A percentile compares a stretch with the other conserved stretches of the same genome.
Conservation (phyloP, 2,329 filamentous ascomycete genomes). For the Cylindrodendrum hubeiense region DNA sequence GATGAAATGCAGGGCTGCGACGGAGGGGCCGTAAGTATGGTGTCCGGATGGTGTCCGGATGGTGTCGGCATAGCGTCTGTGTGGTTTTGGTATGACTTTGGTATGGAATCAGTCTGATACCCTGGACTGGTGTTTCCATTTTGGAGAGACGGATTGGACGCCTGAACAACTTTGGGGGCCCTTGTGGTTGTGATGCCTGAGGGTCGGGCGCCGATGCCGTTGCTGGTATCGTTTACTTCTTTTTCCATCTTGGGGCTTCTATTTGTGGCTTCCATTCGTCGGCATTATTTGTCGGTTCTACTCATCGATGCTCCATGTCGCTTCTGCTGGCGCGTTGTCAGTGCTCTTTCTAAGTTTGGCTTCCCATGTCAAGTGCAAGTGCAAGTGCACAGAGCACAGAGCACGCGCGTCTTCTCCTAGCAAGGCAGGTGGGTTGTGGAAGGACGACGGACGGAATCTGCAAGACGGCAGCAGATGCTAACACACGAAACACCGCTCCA, state of each 20-base stretch:
- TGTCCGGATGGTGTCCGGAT: too few relatives aligned
- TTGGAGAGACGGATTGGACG: background rate
- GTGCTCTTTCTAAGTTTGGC: too few relatives aligned
- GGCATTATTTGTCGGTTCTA: background rate
- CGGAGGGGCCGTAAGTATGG: too few relatives aligned
- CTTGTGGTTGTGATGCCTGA: too few relatives aligned
- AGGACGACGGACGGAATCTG: background rate
- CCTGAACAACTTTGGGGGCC: background rate
- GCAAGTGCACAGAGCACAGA: background rate
- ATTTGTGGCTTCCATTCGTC: too few relatives aligned
- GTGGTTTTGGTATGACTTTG: background rate
- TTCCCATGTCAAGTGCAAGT: too few relatives aligned
- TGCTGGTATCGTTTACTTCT: too few relatives aligned
- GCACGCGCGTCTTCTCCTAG: slow-evolving; percentile 3
- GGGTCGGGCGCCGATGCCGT: too few relatives aligned
- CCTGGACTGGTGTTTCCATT: background rate
- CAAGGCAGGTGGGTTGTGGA: background rate
- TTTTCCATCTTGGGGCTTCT: too few relatives aligned
- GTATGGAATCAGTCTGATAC: background rate
- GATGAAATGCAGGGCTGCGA: background rate
- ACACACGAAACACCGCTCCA: background rate
- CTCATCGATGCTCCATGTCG: too few relatives aligned
- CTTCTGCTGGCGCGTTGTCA: too few relatives aligned
- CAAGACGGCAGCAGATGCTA: background rate
- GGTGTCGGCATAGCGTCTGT: too few relatives aligned